Evolutionary conservation across 192 early-diverging fungal genomes (phyloP).

Genomic region (Ambispora gerdemannii): DNA sequence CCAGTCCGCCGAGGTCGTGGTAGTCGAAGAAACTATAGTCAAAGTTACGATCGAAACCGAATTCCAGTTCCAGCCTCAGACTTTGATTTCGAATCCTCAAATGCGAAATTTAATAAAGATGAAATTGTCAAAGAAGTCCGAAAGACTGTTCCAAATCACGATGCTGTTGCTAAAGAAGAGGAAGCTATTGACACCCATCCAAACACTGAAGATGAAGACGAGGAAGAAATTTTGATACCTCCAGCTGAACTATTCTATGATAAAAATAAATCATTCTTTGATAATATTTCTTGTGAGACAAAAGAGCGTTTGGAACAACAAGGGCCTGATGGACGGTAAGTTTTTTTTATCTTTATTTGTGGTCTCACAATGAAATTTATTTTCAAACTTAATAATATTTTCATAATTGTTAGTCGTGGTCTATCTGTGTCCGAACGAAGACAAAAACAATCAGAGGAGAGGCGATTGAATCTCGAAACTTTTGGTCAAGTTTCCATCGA

Average conservation of each 20-base stretch:
- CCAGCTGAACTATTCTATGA: constrained; percentile 66
- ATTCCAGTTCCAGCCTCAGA: constrained; percentile 63
- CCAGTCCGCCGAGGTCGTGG: constrained; percentile 45
- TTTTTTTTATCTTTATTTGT: background rate
- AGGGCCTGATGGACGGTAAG: constrained; percentile 50
- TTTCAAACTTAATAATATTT: background rate
- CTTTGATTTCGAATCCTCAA: constrained; percentile 95
- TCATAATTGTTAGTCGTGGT: constrained; percentile 27
- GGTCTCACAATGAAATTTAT: background rate
- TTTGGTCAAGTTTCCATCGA: constrained; percentile 87
- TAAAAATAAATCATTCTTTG: constrained; percentile 87
- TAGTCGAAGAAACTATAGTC: constrained; percentile 41
- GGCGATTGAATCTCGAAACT: constrained; percentile 90
- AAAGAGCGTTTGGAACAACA: constrained; percentile 74
- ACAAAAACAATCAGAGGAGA: constrained; percentile 79
- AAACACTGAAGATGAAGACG: constrained; percentile 45
- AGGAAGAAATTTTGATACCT: constrained; percentile 52
- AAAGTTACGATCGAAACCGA: constrained; percentile 38
- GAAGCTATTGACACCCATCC: constrained; percentile 27
- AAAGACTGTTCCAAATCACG: constrained; percentile 44
- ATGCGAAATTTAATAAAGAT: constrained; percentile 91
- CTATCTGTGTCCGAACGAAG: constrained; percentile 64
- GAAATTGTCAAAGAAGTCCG: constrained; percentile 75
- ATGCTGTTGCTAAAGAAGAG: constrained; percentile 36
- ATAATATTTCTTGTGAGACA: constrained; percentile 95